Conservation (phyloP, 192 early-diverging fungal species). For the Globomyces pollinis-pini region DNA sequence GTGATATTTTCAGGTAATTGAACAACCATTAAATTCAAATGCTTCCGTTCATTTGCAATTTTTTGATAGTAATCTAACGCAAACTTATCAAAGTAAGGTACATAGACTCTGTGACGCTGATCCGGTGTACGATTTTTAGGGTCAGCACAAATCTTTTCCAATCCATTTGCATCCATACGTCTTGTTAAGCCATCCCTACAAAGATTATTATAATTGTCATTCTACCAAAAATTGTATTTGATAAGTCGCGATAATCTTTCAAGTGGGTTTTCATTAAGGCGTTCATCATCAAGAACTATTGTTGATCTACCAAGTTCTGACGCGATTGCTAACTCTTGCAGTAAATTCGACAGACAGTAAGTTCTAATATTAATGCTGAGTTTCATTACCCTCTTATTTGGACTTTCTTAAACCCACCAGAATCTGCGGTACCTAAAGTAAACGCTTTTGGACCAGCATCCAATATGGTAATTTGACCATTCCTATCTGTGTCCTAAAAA, state of each 20-base stretch:
- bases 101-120: conserved; percentile 80
- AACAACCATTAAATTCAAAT: conserved; percentile 72
- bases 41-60: conserved; percentile 53
- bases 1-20: conserved; percentile 79
- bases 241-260: conserved; percentile 86
- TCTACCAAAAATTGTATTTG: conserved; percentile 89
- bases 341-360: conserved; percentile 87
- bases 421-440: conserved; percentile 74
- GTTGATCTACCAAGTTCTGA: conserved; percentile 76
- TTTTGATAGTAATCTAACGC: conserved; percentile 73
- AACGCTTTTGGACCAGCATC: conserved; percentile 89
- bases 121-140: conserved; percentile 79
- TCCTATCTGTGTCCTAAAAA: conserved; percentile 93
- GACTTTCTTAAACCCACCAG: conserved; percentile 76
- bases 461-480: conserved; percentile 89
- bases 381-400: conserved; percentile 93
- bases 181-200: conserved; percentile 88
- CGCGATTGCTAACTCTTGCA: conserved; percentile 93
- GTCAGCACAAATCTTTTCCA: conserved; percentile 86
- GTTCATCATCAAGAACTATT: conserved; percentile 81
- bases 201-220: too few relatives aligned
- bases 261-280: conserved; percentile 91
- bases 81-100: conserved; percentile 73
- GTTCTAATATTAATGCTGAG: too few relatives aligned
- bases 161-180: conserved; percentile 53